Conservation (phyloP, 2,329 filamentous ascomycete genomes). For the Curvularia sp. region DNA sequence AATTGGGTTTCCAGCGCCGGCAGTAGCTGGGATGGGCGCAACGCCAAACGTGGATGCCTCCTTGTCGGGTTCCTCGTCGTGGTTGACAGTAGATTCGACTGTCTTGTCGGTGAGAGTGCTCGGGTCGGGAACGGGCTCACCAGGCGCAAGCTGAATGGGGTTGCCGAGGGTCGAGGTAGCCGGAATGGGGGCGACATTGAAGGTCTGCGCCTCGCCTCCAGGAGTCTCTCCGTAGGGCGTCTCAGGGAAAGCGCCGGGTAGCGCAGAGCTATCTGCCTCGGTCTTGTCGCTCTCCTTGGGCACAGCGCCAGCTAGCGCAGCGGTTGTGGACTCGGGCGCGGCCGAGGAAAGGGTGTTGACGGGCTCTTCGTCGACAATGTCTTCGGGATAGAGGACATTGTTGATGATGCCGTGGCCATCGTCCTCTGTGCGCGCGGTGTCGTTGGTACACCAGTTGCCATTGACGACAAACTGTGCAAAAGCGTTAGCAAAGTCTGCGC, state of each 20-base stretch:
- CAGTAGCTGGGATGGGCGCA: constrained; percentile 65
- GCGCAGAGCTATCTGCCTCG: constrained; percentile 39
- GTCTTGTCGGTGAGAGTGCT: constrained; percentile 71
- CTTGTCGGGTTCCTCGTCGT: constrained; percentile 41
- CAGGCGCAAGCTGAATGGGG: constrained; percentile 78
- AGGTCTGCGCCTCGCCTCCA: constrained; percentile 50
- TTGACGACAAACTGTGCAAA: constrained; percentile 85
- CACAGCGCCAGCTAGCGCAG: constrained; percentile 70
- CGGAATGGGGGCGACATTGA: constrained; percentile 66
- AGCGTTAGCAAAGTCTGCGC: constrained; percentile 31
- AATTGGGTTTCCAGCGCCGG: constrained; percentile 76
- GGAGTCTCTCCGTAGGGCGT: constrained; percentile 70
- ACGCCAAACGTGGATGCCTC: constrained; percentile 59
- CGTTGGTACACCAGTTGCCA: constrained; percentile 86
- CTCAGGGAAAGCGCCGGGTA: constrained; percentile 73
- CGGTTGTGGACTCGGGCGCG: constrained; percentile 74
- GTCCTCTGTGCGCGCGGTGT: constrained; percentile 78
- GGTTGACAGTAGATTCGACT: constrained; percentile 65
- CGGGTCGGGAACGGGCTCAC: constrained; percentile 77
- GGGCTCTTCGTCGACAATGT: constrained; percentile 63
- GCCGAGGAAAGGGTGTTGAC: constrained; percentile 69
- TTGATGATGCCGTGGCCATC: constrained; percentile 87
- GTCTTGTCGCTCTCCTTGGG: constrained; percentile 61
- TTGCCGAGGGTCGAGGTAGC: constrained; percentile 70
- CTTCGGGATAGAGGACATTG: constrained; percentile 82